A percentile compares a stretch with the other conserved stretches of the same genome.
Conservation (phyloP, 2,329 filamentous ascomycete species). For the Thielaviopsis euricoi region DNA sequence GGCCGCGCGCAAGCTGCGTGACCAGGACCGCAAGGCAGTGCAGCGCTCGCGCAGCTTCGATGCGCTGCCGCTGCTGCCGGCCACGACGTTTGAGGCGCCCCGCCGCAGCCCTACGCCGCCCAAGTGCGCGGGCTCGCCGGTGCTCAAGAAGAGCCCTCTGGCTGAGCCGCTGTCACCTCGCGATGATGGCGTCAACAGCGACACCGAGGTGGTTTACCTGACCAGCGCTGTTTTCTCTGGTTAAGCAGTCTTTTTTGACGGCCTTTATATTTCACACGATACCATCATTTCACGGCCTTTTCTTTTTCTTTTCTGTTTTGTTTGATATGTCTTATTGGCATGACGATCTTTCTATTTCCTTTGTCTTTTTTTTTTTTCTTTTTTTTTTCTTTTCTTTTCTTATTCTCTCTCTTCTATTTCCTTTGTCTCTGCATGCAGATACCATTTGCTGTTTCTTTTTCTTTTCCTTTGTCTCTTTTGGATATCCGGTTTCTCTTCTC, state of each 20-base stretch:
- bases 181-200: conserved; percentile 17
- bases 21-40: conserved; percentile 24
- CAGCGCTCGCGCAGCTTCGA: conserved; percentile 36
- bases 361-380: background rate
- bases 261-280: background rate
- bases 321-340: no score
- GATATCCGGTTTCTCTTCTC: background rate
- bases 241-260: conserved; percentile 16
- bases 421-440: background rate
- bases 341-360: background rate
- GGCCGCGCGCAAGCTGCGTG: conserved; percentile 13
- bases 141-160: conserved; percentile 15
- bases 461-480: conserved; percentile 2
- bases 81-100: conserved; percentile 14
- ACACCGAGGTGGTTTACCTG: conserved; percentile 25
- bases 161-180: conserved; percentile 9
- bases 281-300: background rate
- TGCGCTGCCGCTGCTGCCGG: conserved; percentile 23
- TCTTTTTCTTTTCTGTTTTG: conserved; percentile 10
- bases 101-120: conserved; percentile 7
- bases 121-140: background rate
- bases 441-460: background rate
- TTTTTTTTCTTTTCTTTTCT: background rate
- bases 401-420: background rate
- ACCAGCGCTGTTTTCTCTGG: conserved; percentile 32